phyloP scores from a whole-genome alignment of 1,139 yeast genomes.

The Candida tetrigidarum region DNA sequence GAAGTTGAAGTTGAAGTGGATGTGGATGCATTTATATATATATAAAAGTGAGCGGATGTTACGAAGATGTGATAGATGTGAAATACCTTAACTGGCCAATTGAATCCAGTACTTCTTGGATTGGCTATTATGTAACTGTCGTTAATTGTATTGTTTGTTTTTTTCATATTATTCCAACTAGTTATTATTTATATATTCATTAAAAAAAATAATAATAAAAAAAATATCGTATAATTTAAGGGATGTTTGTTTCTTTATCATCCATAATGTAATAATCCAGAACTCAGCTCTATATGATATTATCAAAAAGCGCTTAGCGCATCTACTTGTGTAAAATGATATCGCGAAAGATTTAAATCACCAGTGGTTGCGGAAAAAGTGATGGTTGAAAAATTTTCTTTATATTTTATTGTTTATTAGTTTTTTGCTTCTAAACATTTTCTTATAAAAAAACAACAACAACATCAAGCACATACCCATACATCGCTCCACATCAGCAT shows the following conservation, averaged over 20 bases:
- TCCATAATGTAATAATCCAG: too few species aligned
- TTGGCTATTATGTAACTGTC: not conserved
- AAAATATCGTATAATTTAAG: not conserved
- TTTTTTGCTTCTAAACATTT: not conserved
- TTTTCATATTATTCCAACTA: not conserved
- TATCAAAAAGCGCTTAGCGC: not conserved
- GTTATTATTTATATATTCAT: conserved; percentile 3
- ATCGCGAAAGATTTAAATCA: conserved; percentile 1
- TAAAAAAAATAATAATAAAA: not conserved
- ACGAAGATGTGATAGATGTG: not conserved
- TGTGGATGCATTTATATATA: conserved; percentile 6
- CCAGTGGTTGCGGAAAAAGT: conserved; percentile 6
- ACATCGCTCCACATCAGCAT: too few species aligned
- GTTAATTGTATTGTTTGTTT: not conserved
- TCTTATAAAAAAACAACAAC: not conserved
- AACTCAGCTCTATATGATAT: too few species aligned
- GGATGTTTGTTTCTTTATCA: not conserved
- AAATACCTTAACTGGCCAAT: not conserved
- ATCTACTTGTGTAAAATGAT: not conserved
- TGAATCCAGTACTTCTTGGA: not conserved
- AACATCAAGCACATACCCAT: too few species aligned
- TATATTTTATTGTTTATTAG: too few species aligned
- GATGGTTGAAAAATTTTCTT: conserved; percentile 6
- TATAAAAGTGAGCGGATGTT: conserved; percentile 5
- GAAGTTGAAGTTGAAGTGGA: not conserved